These are phyloP conservation scores for Panus rudis DNA, from an alignment of 768 basidiomycete genomes.

Conservation along the genomic window DNA sequence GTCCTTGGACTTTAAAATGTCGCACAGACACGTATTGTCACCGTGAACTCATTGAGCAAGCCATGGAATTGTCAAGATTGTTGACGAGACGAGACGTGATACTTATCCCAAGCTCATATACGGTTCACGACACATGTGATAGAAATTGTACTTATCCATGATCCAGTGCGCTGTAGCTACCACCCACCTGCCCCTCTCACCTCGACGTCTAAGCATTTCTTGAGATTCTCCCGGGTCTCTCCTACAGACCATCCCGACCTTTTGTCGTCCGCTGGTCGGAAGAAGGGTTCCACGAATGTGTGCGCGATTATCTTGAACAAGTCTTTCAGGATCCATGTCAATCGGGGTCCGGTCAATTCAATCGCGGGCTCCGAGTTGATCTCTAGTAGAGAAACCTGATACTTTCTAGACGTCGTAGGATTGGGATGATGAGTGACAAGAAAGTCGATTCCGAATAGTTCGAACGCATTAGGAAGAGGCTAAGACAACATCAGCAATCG, in stretches of 20 bases:
- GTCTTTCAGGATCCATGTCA: constrained; percentile 76
- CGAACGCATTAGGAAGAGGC: constrained; percentile 88
- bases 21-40: too few relatives aligned
- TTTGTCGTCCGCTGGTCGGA: constrained; percentile 18
- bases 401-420: constrained; percentile 19
- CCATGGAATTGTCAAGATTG: too few relatives aligned
- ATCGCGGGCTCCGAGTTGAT: constrained; percentile 96
- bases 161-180: constrained; percentile 8
- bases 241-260: constrained; percentile 39
- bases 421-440: constrained; percentile 47
- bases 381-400: constrained; percentile 75
- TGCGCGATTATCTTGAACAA: constrained; percentile 67
- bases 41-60: too few relatives aligned
- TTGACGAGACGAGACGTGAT: too few relatives aligned
- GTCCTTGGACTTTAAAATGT: too few relatives aligned
- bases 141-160: too few relatives aligned
- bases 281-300: constrained; percentile 67
- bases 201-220: constrained; percentile 60
- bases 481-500: constrained; percentile 28
- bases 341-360: constrained; percentile 78
- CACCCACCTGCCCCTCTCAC: constrained; percentile 32
- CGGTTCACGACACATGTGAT: too few relatives aligned
- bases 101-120: not conserved
- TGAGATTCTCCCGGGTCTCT: constrained; percentile 44
- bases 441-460: constrained; percentile 93